These are phyloP conservation scores for Magnaporthales sp. DNA, from an alignment of 2,329 filamentous ascomycete genomes.

Conservation along the genomic window DNA sequence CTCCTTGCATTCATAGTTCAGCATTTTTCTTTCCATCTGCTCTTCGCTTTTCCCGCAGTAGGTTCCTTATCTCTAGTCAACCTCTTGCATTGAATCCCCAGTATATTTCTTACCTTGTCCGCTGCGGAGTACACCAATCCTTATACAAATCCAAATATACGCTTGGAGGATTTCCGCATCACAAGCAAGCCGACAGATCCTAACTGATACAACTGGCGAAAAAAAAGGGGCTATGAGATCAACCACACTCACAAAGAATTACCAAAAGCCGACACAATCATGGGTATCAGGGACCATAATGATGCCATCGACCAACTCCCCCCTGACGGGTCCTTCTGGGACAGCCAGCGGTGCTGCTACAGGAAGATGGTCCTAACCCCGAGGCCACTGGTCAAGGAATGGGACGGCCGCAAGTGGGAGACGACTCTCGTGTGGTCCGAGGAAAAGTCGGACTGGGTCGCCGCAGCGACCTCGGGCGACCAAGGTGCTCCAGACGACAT, in stretches of 20 bases:
- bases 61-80: background rate
- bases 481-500: background rate
- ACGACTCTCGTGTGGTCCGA: background rate
- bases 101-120: fast-evolving
- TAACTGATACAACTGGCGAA: no score
- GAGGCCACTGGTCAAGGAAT: background rate
- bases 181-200: no score
- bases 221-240: background rate
- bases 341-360: background rate
- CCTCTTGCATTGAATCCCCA: background rate
- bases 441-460: background rate
- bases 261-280: background rate
- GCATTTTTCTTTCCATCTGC: background rate
- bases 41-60: background rate
- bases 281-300: background rate
- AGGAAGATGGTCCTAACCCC: background rate
- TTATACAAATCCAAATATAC: background rate
- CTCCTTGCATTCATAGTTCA: background rate
- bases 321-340: background rate
- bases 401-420: background rate
- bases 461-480: background rate
- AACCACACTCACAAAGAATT: background rate
- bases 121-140: background rate
- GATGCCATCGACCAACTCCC: background rate
- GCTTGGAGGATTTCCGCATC: background rate